Evolutionary conservation across 148 eudicot genomes (phyloP).

Genomic region (Rhododendron kiyosumense): DNA sequence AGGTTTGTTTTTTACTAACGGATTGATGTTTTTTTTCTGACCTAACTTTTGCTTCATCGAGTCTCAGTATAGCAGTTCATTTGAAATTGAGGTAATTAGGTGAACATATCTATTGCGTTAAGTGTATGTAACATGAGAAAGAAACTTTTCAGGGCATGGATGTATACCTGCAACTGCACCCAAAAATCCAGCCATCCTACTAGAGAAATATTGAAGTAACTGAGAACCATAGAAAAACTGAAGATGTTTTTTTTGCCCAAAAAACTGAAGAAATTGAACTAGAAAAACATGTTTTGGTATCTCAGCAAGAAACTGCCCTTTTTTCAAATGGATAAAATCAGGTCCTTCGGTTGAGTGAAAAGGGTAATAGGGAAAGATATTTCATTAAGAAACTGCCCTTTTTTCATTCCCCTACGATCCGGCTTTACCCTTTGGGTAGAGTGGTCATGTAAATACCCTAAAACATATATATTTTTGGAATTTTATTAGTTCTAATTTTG

Average conservation of each 20-base stretch:
- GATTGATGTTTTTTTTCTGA: not conserved
- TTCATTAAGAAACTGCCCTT: not conserved
- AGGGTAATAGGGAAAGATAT: not conserved
- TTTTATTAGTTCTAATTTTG: too few relatives aligned
- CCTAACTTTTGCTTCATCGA: not conserved
- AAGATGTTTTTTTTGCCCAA: not conserved
- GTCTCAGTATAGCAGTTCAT: not conserved
- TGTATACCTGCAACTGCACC: not conserved
- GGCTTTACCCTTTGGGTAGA: too few relatives aligned
- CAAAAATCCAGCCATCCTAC: not conserved
- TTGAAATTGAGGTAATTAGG: not conserved
- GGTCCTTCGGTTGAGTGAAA: not conserved
- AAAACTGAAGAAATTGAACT: not conserved
- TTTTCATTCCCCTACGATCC: not conserved
- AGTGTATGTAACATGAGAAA: not conserved
- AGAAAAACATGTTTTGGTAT: not conserved
- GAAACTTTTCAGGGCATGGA: not conserved
- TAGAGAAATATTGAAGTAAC: not conserved
- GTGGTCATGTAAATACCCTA: too few relatives aligned
- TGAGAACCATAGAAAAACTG: not conserved
- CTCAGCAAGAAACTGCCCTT: not conserved
- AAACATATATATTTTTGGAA: too few relatives aligned
- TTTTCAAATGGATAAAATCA: not conserved
- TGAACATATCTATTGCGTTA: not conserved
- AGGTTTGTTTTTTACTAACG: constrained; percentile 36